Evolutionary conservation across 495 filamentous ascomycete genomes (phyloP), one percentile per base, ranked within the genome.

Genomic region (Lophiostoma macrostomum): DNA sequence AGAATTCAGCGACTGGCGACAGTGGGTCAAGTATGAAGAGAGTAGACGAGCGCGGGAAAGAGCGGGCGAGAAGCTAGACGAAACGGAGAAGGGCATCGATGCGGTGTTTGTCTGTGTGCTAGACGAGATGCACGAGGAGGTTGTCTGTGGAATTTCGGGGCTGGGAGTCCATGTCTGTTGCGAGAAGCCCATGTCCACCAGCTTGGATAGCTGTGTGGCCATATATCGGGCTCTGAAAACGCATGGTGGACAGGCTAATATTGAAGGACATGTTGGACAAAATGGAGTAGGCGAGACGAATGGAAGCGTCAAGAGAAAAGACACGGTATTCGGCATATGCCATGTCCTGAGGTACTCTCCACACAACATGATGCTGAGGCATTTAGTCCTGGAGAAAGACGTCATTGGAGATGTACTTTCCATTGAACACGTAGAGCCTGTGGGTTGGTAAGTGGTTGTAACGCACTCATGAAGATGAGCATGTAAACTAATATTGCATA

Each of bases 181-280:
- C 73, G 94, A 98, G 73, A 98, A 98, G 68, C 93, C 93, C 0
- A 73, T 98, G 14, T 87, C 88, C 1, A 87, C 87, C 1, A 87
- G 77, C 0, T 73, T 97, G 12, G 57, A 74, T 19, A 88, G 91
- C 44, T 95, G 90, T 66, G 68, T 91, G 5, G 68, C 69, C 13
- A 88, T 95, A 43, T 87, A 88, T 60, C 71, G 75, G 8, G 75
- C 82, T 1, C 58, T 87, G 20, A 64, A 16, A n/a, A n/a, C n/a
- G n/a, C n/a, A n/a, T n/a, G n/a, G n/a, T n/a, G n/a, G n/a, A n/a
- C n/a, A n/a, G n/a, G n/a, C n/a, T n/a, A n/a, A n/a, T n/a, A n/a
- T n/a, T n/a, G n/a, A n/a, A n/a, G n/a, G n/a, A n/a, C n/a, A n/a
- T n/a, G n/a, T n/a, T n/a, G n/a, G n/a, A n/a, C n/a, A n/a, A n/a